phyloP scores from a whole-genome alignment of 345 rosid species.

The Trapa bicornis region DNA sequence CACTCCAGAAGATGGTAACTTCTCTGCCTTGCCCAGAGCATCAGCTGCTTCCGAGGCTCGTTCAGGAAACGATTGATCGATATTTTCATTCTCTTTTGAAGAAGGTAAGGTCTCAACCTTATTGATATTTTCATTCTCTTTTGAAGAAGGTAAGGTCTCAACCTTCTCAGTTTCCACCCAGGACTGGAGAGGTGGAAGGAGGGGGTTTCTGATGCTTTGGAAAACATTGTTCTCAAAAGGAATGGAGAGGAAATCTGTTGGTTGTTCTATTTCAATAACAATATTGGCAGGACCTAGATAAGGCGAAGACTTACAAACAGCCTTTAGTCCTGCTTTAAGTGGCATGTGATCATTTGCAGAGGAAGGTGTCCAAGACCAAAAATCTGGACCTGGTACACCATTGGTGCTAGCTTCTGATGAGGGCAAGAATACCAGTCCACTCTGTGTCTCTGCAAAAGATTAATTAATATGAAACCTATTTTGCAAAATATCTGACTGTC shows the following conservation, averaged over 20 bases:
- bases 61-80: constrained; percentile 14
- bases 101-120: constrained; percentile 23
- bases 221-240: constrained; percentile 63
- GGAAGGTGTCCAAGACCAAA: constrained; percentile 93
- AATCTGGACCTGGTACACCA: constrained; percentile 74
- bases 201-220: constrained; percentile 18
- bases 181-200: constrained; percentile 68
- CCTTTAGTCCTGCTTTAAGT: constrained; percentile 15
- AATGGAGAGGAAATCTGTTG: constrained; percentile 42
- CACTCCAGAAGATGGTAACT: constrained; percentile 33
- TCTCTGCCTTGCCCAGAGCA: constrained; percentile 45
- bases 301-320: constrained; percentile 17
- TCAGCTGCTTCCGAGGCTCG: constrained; percentile 74
- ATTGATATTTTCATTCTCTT: constrained; percentile 37
- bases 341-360: constrained; percentile 15
- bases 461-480: neutral
- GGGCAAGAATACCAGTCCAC: constrained; percentile 28
- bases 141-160: constrained; percentile 11
- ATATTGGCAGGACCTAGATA: constrained; percentile 27
- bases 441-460: constrained; percentile 25
- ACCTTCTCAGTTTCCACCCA: constrained; percentile 34
- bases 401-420: constrained; percentile 27
- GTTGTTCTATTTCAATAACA: constrained; percentile 43
- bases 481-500: neutral
- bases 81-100: constrained; percentile 36